phyloP scores from a whole-genome alignment of 192 early-diverging fungal genomes.

The Backusella liffmaniae region DNA sequence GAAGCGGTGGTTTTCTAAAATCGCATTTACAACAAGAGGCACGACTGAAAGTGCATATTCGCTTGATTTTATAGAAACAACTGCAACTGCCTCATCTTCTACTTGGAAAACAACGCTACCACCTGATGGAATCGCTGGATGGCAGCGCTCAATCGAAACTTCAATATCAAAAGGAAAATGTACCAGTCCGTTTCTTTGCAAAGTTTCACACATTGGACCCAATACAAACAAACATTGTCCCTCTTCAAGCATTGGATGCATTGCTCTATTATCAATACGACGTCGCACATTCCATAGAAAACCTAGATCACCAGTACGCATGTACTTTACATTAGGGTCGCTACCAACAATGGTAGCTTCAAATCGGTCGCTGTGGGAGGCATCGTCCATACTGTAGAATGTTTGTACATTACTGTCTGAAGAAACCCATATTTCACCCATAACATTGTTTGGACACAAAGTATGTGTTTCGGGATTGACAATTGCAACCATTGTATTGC shows the following conservation, averaged over 20 bases:
- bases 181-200: conserved; percentile 67
- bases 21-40: conserved; percentile 14
- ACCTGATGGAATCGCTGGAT: conserved; percentile 48
- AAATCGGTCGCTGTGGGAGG: conserved; percentile 36
- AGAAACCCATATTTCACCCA: conserved; percentile 89
- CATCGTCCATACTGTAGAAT: conserved; percentile 41
- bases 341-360: conserved; percentile 58
- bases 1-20: conserved; percentile 14
- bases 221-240: conserved; percentile 77
- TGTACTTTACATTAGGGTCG: conserved; percentile 59
- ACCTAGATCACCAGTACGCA: conserved; percentile 80
- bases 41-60: conserved; percentile 5
- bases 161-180: conserved; percentile 79
- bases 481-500: conserved; percentile 81
- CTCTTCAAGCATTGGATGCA: conserved; percentile 46
- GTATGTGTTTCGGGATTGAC: conserved; percentile 73
- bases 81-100: conserved; percentile 4
- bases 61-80: conserved; percentile 16
- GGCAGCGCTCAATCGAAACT: conserved; percentile 64
- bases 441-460: conserved; percentile 64
- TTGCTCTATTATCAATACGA: conserved; percentile 7
- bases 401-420: conserved; percentile 56
- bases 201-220: conserved; percentile 68
- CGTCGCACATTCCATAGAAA: conserved; percentile 74
- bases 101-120: conserved; percentile 35